phyloP scores from a whole-genome alignment of 805 yeast genomes.

The Saccharomycopsis sp. region DNA sequence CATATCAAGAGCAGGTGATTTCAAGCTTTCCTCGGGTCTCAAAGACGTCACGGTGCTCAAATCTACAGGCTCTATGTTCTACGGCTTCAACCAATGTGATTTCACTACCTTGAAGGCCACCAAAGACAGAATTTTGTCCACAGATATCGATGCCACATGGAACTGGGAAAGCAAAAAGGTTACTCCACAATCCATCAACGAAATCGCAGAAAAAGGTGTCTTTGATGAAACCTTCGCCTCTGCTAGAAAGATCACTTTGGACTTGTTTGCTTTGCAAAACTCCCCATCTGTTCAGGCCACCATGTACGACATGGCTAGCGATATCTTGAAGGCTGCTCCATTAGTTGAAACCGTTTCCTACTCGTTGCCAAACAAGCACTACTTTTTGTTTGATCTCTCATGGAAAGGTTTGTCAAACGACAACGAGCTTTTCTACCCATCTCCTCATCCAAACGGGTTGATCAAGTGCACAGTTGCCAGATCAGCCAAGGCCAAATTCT shows the following conservation, averaged over 20 bases:
- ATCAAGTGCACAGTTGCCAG: constrained; percentile 85
- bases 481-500: constrained; percentile 49
- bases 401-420: constrained; percentile 72
- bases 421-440: constrained; percentile 80
- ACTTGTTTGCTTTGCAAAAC: constrained; percentile 74
- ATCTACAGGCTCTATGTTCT: constrained; percentile 89
- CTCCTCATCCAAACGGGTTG: constrained; percentile 88
- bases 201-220: constrained; percentile 38
- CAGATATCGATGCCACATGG: constrained; percentile 76
- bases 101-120: constrained; percentile 84
- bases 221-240: constrained; percentile 59
- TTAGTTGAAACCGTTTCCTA: constrained; percentile 61
- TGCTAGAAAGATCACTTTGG: constrained; percentile 66
- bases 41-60: constrained; percentile 79
- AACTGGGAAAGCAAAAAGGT: constrained; percentile 47
- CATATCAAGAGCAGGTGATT: constrained; percentile 44
- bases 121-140: constrained; percentile 76
- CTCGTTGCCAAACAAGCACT: constrained; percentile 87
- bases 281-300: constrained; percentile 96
- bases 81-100: constrained; percentile 80
- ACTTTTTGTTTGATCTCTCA: constrained; percentile 67
- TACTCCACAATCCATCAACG: constrained; percentile 40
- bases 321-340: constrained; percentile 54
- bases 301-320: constrained; percentile 85
- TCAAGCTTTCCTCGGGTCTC: constrained; percentile 57